Evolutionary conservation across 495 filamentous ascomycete genomes (phyloP).

Genomic region (Trypethelium eluteriae): DNA sequence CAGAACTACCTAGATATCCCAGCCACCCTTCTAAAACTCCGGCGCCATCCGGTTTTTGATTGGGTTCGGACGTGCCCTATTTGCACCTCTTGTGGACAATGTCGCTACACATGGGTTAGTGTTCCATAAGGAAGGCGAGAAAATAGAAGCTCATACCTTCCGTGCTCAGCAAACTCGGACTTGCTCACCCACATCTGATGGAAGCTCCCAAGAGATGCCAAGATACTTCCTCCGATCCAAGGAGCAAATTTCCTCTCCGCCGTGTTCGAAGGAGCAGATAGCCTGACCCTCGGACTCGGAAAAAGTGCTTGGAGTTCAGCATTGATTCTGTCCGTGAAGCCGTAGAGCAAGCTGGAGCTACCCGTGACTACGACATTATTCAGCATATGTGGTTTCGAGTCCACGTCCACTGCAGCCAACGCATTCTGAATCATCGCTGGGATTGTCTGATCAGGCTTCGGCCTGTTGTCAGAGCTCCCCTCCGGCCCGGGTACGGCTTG

Average conservation of each 20-base stretch:
- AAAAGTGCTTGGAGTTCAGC: conserved; percentile 69
- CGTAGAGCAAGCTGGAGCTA: conserved; percentile 71
- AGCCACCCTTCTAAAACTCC: not conserved
- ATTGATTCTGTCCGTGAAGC: conserved; percentile 82
- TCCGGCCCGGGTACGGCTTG: conserved; percentile 43
- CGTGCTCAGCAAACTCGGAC: conserved; percentile 56
- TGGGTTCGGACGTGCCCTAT: not conserved
- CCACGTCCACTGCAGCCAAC: conserved; percentile 73
- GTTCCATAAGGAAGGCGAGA: not conserved
- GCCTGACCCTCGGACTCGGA: conserved; percentile 72
- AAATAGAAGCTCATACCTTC: not conserved
- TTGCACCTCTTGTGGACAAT: conserved; percentile 4
- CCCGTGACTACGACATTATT: conserved; percentile 91
- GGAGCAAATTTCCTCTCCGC: conserved; percentile 81
- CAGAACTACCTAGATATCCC: not conserved
- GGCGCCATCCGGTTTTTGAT: not conserved
- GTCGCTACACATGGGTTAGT: not conserved
- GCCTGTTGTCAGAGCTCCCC: conserved; percentile 32
- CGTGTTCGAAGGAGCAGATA: conserved; percentile 75
- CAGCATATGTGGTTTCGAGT: conserved; percentile 73
- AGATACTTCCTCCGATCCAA: conserved; percentile 95
- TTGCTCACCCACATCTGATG: conserved; percentile 91
- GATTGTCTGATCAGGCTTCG: conserved; percentile 65
- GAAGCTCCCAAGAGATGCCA: conserved; percentile 95
- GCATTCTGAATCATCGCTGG: conserved; percentile 70